Conservation (phyloP, 768 basidiomycete genomes). For the Cyathus striatus region DNA sequence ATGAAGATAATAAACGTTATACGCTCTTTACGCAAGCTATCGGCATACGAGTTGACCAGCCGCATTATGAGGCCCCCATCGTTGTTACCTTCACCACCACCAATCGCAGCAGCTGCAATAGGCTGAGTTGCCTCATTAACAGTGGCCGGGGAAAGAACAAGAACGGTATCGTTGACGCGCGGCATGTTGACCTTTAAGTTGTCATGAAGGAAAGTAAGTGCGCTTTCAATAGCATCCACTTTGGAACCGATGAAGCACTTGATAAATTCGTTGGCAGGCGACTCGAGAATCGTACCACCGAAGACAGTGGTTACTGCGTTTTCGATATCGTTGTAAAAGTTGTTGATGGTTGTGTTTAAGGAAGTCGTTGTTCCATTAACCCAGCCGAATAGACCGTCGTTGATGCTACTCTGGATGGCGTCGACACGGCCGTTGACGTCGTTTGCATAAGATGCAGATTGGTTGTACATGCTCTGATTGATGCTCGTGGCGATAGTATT, state of each 20-base stretch:
- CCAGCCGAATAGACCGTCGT: constrained; percentile 91
- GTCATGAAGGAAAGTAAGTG: constrained; percentile 86
- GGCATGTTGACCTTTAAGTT: constrained; percentile 82
- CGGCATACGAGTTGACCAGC: constrained; percentile 69
- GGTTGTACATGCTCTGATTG: constrained; percentile 79
- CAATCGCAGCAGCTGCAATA: constrained; percentile 79
- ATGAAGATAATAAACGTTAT: constrained; percentile 83
- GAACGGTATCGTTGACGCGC: constrained; percentile 64
- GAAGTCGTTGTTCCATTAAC: constrained; percentile 85
- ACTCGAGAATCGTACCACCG: constrained; percentile 77
- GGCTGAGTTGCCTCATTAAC: constrained; percentile 76
- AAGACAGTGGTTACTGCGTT: constrained; percentile 73
- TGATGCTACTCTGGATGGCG: constrained; percentile 67
- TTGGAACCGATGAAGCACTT: constrained; percentile 90
- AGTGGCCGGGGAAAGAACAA: constrained; percentile 68
- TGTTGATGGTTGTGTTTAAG: constrained; percentile 80
- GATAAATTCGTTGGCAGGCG: constrained; percentile 82
- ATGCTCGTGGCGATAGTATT: constrained; percentile 68
- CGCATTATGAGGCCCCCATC: constrained; percentile 56
- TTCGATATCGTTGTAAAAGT: constrained; percentile 86
- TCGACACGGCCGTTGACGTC: constrained; percentile 71
- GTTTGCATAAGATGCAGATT: constrained; percentile 74
- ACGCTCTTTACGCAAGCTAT: constrained; percentile 72
- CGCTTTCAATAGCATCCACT: constrained; percentile 79
- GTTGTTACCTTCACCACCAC: constrained; percentile 42